Evolutionary conservation across 2,329 filamentous ascomycete genomes (phyloP), one percentile per base, ranked within the genome.

Genomic region (Didymosphaeria variabile): DNA sequence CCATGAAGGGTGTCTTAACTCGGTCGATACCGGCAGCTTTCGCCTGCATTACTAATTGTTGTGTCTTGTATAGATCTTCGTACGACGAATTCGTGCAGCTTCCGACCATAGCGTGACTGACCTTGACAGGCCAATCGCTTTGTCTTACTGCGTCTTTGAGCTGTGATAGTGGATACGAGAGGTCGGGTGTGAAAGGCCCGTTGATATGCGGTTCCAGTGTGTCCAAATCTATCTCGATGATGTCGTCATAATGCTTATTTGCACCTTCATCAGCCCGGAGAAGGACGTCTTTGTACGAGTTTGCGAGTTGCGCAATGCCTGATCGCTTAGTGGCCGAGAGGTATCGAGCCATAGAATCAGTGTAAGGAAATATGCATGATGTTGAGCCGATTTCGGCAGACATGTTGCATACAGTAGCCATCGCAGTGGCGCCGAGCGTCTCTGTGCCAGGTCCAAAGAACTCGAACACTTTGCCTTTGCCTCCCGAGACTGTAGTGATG

Each of bases 331-430:
- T 79, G 0, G 70, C 73, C 1, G 58, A 58, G 0, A 79, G 69
- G 57, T 79, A 79, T 3, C 71, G 57, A 2, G 63, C 59, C 73
- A 79, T 79, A 0, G 72, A 61, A 2, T 70, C 61, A 0, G 76
- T 74, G 36, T 77, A 79, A 0, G 78, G 77, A 49, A 79, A 80
- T 17, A 79, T 67, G 53, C 73, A 79, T 1, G 77, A 74, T 0
- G 77, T 79, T 32, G 77, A 76, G 0, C 78, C 78, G 40, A 77
- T 72, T 52, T 80, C 77, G 2, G 78, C 77, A 1, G 68, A 72
- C 77, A 79, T 79, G 58, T 80, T 79, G 59, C 73, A 76, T 7
- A 79, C 69, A 2, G 78, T 79, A 0, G 75, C 77, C 76, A 77
- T 79, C 1, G 72, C 78, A 7, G 78, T 80, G 0, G 75, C 75